Evolutionary conservation across 2,329 filamentous ascomycete species (phyloP), one percentile per base, ranked within the genome.

Genomic region (Trichophyton schoenleinii): DNA sequence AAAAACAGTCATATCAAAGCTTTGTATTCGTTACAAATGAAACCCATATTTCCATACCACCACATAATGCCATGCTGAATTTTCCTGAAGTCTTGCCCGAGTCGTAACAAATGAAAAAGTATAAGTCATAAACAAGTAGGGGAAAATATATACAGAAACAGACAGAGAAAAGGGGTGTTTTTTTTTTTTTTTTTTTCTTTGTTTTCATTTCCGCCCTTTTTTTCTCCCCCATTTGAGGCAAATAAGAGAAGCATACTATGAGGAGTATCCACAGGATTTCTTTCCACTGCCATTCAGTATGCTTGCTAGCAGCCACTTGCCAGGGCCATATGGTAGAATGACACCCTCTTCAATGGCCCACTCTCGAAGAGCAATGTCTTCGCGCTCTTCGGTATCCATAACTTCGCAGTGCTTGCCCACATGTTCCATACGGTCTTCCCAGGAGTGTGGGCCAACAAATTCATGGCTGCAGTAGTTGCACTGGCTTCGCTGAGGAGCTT

Each of bases 401-500:
- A 86, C 86, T 73, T 94, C 89, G 53, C 92, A 79, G 71, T 96
- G 91, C 62, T 83, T 80, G 0, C 88, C 89, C 2, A 95, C 83
- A 73, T 96, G 91, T 72, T 96, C 91, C 84, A 95, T 89, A 25
- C 88, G 80, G 62, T 86, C 81, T 62, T 94, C 87, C 91, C 91
- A 96, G 9, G 83, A 83, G 4, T 77, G 80, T 0, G 70, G 63
- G 0, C 87, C 88, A 4, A 77, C 71, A 68, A 95, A 95, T 0
- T 71, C 70, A 57, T 68, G 62, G 2, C 61, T 68, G 71, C 91
- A 96, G 64, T 81, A 82, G 0, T 70, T 67, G 1, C 83, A 83
- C 0, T 86, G 81, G 68, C 89, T 86, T 44, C 77, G 73, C 0
- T 70, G 72, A 0, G 91, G 91, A 0, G 86, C 75, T 2, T 77